Percentiles rank a stretch among this genome's conserved stretches.
phyloP scores from a whole-genome alignment of 768 basidiomycete genomes.

The Mycena galopus region DNA sequence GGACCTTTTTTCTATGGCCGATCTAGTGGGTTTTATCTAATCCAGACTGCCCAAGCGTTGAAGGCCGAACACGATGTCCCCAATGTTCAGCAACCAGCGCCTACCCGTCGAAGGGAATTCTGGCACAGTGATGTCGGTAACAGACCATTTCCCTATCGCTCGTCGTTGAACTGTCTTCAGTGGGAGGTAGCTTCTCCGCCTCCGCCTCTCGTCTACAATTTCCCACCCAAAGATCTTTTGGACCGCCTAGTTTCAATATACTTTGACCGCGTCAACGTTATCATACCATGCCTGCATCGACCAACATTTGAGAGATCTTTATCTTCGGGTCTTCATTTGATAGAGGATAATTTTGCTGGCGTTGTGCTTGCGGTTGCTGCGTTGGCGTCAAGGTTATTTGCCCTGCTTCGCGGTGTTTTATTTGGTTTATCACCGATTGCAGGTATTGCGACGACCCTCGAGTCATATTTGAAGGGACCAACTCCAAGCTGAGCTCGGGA shows the following conservation, averaged over 20 bases:
- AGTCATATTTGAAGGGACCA: conserved; percentile 44
- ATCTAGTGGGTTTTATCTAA: conserved; percentile 46
- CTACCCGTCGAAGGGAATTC: conserved; percentile 31
- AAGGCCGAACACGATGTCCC: conserved; percentile 53
- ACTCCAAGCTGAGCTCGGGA: conserved; percentile 44
- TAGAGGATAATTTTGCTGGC: conserved; percentile 54
- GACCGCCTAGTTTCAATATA: conserved; percentile 59
- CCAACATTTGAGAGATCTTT: conserved; percentile 60
- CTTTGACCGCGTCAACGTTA: conserved; percentile 57
- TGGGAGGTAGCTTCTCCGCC: conserved; percentile 18
- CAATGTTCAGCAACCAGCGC: background rate
- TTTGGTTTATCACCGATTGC: background rate
- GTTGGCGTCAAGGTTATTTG: conserved; percentile 21
- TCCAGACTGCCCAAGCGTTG: conserved; percentile 51
- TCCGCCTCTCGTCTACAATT: conserved; percentile 15
- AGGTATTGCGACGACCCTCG: conserved; percentile 58
- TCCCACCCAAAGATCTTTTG: conserved; percentile 55
- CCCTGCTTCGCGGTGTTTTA: background rate
- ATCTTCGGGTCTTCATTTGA: conserved; percentile 51
- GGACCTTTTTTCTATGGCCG: conserved; percentile 42
- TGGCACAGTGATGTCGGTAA: conserved; percentile 44
- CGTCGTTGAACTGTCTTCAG: background rate
- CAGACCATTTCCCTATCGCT: background rate
- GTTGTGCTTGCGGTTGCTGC: conserved; percentile 68
- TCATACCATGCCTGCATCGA: conserved; percentile 63